Conservation (phyloP, 441 rosid genomes). For the Erodium texanum region DNA sequence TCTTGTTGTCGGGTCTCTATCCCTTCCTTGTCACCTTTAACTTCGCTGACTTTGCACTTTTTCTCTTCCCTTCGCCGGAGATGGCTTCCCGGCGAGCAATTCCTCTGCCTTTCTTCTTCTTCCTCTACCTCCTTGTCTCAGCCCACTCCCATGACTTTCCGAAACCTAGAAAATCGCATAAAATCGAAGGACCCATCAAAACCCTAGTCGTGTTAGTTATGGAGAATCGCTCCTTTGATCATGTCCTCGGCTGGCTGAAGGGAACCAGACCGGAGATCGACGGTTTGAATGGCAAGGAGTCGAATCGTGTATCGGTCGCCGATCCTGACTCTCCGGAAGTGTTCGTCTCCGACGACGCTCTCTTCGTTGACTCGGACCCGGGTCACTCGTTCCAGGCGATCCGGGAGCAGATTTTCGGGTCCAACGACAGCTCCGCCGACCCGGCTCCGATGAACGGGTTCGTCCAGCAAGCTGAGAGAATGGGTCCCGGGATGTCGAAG, state of each 20-base stretch:
- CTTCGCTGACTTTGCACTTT: neutral
- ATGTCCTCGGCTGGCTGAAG: slow-evolving; percentile 96
- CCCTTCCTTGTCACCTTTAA: neutral
- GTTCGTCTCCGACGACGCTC: slow-evolving; percentile 76
- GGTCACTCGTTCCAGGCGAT: slow-evolving; percentile 94
- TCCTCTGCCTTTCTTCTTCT: slow-evolving; percentile 21
- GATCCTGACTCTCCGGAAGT: slow-evolving; percentile 28
- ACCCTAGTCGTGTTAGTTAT: slow-evolving; percentile 73
- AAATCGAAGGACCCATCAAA: slow-evolving; percentile 45
- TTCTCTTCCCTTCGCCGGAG: slow-evolving; percentile 17
- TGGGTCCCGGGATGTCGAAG: slow-evolving; percentile 59
- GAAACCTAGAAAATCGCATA: slow-evolving; percentile 16
- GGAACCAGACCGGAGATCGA: slow-evolving; percentile 51
- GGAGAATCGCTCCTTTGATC: slow-evolving; percentile 96
- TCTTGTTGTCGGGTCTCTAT: neutral
- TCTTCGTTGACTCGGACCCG: slow-evolving; percentile 93
- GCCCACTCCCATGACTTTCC: slow-evolving; percentile 26
- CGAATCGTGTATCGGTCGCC: slow-evolving; percentile 58
- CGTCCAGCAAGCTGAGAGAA: slow-evolving; percentile 68
- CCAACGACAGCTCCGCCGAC: slow-evolving; percentile 44
- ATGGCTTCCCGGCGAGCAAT: slow-evolving; percentile 34
- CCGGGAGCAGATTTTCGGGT: slow-evolving; percentile 68
- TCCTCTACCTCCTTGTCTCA: slow-evolving; percentile 34
- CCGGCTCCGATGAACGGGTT: slow-evolving; percentile 57
- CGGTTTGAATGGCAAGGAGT: slow-evolving; percentile 84